Conservation (phyloP, 202 grass and related monocot species). For the Bolboschoenoplectus hybrid region DNA sequence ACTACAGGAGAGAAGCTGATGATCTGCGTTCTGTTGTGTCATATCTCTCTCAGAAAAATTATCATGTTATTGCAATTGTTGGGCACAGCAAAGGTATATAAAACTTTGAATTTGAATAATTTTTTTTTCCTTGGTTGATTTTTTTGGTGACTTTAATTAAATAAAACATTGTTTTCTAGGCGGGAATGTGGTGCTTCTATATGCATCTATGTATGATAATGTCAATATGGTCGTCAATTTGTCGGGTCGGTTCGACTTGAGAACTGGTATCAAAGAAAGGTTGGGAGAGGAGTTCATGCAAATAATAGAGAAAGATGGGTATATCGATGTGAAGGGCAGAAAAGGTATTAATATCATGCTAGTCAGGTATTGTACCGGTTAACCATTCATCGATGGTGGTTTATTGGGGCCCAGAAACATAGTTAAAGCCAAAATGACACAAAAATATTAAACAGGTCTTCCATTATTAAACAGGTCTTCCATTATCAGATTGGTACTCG, state of each 20-base stretch:
- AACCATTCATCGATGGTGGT: neutral
- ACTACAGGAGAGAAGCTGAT: constrained; percentile 78
- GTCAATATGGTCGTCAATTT: constrained; percentile 68
- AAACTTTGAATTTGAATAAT: neutral
- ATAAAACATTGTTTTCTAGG: constrained; percentile 46
- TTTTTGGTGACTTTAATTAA: constrained; percentile 19
- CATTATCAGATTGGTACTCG: neutral
- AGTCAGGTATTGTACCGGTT: constrained; percentile 1
- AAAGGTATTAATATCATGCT: constrained; percentile 49
- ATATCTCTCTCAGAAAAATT: constrained; percentile 64
- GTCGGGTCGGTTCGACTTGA: constrained; percentile 84
- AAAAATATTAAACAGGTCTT: neutral
- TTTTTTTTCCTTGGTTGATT: neutral
- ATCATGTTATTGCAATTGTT: constrained; percentile 70
- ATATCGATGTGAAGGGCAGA: constrained; percentile 61
- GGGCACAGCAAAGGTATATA: constrained; percentile 92
- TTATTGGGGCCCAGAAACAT: neutral
- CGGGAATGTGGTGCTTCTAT: constrained; percentile 82
- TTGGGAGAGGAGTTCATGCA: constrained; percentile 69
- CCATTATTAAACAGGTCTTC: neutral
- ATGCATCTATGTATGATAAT: constrained; percentile 75
- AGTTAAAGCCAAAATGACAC: neutral
- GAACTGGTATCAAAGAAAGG: constrained; percentile 61
- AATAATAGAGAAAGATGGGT: constrained; percentile 76
- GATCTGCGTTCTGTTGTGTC: constrained; percentile 76